Evolutionary conservation across 129 eudicot species (phyloP).

Genomic region (Apium graveolens): DNA sequence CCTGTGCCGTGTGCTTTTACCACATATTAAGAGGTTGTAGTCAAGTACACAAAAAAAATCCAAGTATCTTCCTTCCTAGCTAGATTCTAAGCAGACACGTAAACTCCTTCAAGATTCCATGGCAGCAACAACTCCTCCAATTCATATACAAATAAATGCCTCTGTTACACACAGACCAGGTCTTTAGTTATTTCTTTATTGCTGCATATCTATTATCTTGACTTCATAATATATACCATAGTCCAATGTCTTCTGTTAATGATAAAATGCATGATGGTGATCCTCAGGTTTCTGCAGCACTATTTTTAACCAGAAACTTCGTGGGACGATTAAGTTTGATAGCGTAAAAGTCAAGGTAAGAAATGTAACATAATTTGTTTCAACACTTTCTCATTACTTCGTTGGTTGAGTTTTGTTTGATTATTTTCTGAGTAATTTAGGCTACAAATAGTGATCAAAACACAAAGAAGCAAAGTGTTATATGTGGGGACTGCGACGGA

Average conservation of each 20-base stretch:
- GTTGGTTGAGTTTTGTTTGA: background rate
- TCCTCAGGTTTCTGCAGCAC: conserved; percentile 21
- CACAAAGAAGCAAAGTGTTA: conserved; percentile 40
- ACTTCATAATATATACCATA: no score
- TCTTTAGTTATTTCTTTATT: background rate
- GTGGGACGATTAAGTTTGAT: conserved; percentile 25
- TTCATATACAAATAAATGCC: conserved; percentile 16
- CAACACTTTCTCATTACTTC: background rate
- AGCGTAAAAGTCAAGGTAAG: conserved; percentile 32
- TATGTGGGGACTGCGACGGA: conserved; percentile 53
- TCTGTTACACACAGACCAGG: conserved; percentile 29
- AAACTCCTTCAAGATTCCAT: conserved; percentile 3
- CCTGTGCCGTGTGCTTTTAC: background rate
- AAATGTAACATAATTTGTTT: background rate
- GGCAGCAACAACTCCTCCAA: conserved; percentile 29
- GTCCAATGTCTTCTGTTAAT: no score
- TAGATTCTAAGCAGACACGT: background rate
- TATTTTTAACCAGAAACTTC: conserved; percentile 25
- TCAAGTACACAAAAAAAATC: background rate
- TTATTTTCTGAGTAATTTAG: background rate
- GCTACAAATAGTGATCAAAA: conserved; percentile 19
- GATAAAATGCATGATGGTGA: background rate
- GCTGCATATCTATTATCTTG: background rate
- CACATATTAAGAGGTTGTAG: background rate
- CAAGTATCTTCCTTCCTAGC: background rate